These are phyloP conservation scores for Daedaleopsis sinensis DNA, from an alignment of 768 basidiomycete species.

Conservation along the genomic window DNA sequence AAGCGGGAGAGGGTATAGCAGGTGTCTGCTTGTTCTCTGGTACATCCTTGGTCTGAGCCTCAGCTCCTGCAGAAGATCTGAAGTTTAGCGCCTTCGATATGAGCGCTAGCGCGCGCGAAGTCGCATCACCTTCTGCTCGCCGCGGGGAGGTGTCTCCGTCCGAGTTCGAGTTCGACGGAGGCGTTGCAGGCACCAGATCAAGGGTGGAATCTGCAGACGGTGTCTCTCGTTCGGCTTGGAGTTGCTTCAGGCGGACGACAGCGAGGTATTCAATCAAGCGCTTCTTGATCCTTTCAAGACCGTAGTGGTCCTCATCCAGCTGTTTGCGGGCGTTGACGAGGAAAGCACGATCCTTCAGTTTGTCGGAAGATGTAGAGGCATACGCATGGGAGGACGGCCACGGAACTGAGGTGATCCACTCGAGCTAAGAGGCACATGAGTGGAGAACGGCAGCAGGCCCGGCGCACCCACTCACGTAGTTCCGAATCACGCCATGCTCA, in stretches of 20 bases:
- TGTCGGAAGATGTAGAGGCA: slow-evolving; percentile 31
- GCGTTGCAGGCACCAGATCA: slow-evolving; percentile 8
- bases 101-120: slow-evolving; percentile 19
- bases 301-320: slow-evolving; percentile 90
- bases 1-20: background rate
- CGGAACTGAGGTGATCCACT: slow-evolving; percentile 86
- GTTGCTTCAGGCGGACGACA: slow-evolving; percentile 64
- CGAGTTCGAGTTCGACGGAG: slow-evolving; percentile 12
- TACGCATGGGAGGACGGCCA: slow-evolving; percentile 55
- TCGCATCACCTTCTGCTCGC: slow-evolving; percentile 19
- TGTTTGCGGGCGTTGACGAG: slow-evolving; percentile 72
- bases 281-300: slow-evolving; percentile 91
- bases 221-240: slow-evolving; percentile 31
- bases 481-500: slow-evolving; percentile 87
- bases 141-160: slow-evolving; percentile 9
- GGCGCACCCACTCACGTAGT: slow-evolving; percentile 57
- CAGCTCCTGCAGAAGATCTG: slow-evolving; percentile 13
- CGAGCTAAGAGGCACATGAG: slow-evolving; percentile 54
- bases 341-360: slow-evolving; percentile 58
- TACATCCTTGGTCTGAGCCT: background rate
- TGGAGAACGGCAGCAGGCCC: background rate
- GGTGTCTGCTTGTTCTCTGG: background rate
- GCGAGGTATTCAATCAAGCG: slow-evolving; percentile 91
- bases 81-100: slow-evolving; percentile 18
- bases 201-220: background rate